Evolutionary conservation across 2,329 filamentous ascomycete genomes (phyloP).

Genomic region (Diaporthe caulivora): DNA sequence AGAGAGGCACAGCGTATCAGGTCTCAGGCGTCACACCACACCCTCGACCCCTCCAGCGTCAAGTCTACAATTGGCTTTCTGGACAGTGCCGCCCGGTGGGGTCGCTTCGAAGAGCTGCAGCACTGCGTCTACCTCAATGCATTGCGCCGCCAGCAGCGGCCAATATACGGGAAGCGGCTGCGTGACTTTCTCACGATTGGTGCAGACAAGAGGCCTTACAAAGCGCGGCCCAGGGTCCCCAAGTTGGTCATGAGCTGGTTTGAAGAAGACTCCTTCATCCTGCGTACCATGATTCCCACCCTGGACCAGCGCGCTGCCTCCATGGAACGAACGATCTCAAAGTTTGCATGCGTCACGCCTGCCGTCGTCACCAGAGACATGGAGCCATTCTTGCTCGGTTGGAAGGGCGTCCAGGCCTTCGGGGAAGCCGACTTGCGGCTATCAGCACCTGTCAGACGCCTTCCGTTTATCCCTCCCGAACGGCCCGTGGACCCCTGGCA

Average conservation of each 20-base stretch:
- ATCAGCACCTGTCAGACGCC: conserved; percentile 67
- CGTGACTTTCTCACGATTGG: conserved; percentile 79
- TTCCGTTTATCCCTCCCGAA: conserved; percentile 68
- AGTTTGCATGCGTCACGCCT: conserved; percentile 94
- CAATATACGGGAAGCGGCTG: conserved; percentile 85
- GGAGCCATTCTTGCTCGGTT: conserved; percentile 74
- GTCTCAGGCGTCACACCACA: conserved; percentile 66
- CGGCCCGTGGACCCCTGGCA: conserved; percentile 85
- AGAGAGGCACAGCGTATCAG: conserved; percentile 77
- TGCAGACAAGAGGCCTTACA: conserved; percentile 68
- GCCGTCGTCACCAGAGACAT: conserved; percentile 87
- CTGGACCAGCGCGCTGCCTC: conserved; percentile 78
- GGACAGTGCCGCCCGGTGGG: conserved; percentile 77
- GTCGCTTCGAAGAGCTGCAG: conserved; percentile 81
- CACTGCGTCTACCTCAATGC: conserved; percentile 85
- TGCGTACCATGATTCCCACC: conserved; percentile 79
- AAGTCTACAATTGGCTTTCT: conserved; percentile 79
- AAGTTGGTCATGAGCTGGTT: conserved; percentile 80
- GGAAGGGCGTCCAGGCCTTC: conserved; percentile 68
- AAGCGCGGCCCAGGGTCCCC: conserved; percentile 71
- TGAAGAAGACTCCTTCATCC: conserved; percentile 73
- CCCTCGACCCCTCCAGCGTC: conserved; percentile 75
- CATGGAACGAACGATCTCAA: conserved; percentile 81
- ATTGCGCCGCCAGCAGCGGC: conserved; percentile 81
- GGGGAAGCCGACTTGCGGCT: conserved; percentile 68